Evolutionary conservation across 306 rosid genomes (phyloP).

Genomic region (Trifolium dubium): DNA sequence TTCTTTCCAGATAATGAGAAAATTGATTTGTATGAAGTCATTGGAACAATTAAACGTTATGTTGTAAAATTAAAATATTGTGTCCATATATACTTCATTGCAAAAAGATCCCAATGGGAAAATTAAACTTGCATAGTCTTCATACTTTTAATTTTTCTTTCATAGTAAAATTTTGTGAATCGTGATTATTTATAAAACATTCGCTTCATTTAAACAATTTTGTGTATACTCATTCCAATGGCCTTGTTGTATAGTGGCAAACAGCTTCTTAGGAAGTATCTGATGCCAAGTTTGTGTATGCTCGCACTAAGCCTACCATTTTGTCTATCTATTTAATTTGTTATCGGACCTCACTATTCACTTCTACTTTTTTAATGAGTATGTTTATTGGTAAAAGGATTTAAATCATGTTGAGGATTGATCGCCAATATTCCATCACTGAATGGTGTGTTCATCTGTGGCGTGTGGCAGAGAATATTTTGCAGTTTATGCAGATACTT

Average conservation of each 20-base stretch:
- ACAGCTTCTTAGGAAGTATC: conserved; percentile 13
- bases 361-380: background rate
- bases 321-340: background rate
- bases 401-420: conserved; percentile 2
- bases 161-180: background rate
- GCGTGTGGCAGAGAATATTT: conserved; percentile 70
- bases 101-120: too few relatives aligned
- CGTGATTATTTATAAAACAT: background rate
- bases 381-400: conserved; percentile 1
- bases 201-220: conserved; percentile 19
- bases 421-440: conserved; percentile 18
- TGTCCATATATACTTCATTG: too few relatives aligned
- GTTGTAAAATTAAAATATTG: too few relatives aligned
- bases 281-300: conserved; percentile 1
- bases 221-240: background rate
- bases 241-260: conserved; percentile 12
- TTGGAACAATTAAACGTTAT: too few relatives aligned
- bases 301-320: background rate
- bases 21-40: too few relatives aligned
- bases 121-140: too few relatives aligned
- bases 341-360: background rate
- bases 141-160: too few relatives aligned
- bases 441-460: conserved; percentile 39
- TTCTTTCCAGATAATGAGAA: too few relatives aligned
- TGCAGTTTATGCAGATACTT: conserved; percentile 78